Percentiles rank a stretch among this genome's conserved stretches.
phyloP scores from a whole-genome alignment of 2,329 filamentous ascomycete species.

The Achaetomium macrosporum region DNA sequence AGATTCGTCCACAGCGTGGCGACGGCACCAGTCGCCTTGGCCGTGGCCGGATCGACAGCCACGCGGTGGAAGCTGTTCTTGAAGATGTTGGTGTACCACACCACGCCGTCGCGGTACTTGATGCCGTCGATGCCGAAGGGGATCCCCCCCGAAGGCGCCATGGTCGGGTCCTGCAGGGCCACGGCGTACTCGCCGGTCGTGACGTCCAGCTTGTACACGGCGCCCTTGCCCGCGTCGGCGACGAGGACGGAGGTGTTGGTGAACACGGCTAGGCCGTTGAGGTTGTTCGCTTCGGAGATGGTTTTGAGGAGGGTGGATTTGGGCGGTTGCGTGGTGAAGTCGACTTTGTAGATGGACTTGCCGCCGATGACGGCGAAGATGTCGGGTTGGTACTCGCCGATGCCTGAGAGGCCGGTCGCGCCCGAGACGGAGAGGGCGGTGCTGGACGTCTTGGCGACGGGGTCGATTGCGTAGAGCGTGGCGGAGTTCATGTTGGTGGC shows the following conservation, averaged over 20 bases:
- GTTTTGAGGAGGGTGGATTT: constrained; percentile 26
- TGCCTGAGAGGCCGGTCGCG: constrained; percentile 27
- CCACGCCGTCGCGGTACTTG: constrained; percentile 27
- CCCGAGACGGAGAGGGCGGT: constrained; percentile 28
- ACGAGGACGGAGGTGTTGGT: constrained; percentile 29
- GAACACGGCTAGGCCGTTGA: constrained; percentile 30
- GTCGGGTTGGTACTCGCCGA: constrained; percentile 29
- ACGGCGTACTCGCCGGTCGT: constrained; percentile 26
- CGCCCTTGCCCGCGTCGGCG: constrained; percentile 29
- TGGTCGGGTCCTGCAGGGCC: constrained; percentile 26
- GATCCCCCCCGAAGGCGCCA: constrained; percentile 28
- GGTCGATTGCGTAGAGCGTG: constrained; percentile 28
- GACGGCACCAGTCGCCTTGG: constrained; percentile 25
- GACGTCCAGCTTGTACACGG: constrained; percentile 26
- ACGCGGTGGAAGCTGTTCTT: constrained; percentile 32
- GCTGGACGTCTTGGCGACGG: constrained; percentile 24
- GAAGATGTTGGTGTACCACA: constrained; percentile 34
- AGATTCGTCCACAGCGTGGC: constrained; percentile 30
- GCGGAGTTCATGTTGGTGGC: constrained; percentile 32
- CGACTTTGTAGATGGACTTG: constrained; percentile 30
- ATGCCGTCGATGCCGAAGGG: constrained; percentile 32
- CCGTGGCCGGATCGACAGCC: constrained; percentile 25
- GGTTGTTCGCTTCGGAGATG: constrained; percentile 28
- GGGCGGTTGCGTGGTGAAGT: constrained; percentile 25
- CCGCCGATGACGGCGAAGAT: constrained; percentile 30